These are phyloP conservation scores for Penicillium carneum DNA, from an alignment of 2,329 filamentous ascomycete genomes.

Conservation along the genomic window DNA sequence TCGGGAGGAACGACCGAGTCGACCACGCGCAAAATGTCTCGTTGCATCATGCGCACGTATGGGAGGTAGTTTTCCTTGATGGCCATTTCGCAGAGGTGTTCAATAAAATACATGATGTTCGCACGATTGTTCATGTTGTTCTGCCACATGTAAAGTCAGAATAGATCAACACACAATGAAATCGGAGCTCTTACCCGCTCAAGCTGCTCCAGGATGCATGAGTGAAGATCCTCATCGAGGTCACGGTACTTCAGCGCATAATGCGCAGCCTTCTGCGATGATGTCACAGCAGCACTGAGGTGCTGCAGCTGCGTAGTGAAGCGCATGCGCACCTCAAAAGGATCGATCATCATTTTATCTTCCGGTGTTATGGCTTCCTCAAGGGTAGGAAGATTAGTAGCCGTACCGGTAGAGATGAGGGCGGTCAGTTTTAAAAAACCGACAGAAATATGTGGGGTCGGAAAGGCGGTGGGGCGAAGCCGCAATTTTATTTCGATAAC, in stretches of 20 bases:
- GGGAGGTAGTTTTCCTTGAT: slow-evolving; percentile 76
- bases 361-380: background rate
- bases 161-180: background rate
- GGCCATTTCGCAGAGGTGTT: slow-evolving; percentile 88
- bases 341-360: slow-evolving; percentile 71
- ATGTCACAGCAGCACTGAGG: slow-evolving; percentile 86
- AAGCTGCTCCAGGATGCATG: slow-evolving; percentile 93
- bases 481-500: background rate
- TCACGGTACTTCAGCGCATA: slow-evolving; percentile 94
- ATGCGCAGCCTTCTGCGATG: slow-evolving; percentile 88
- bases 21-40: slow-evolving; percentile 88
- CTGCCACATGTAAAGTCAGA: slow-evolving; percentile 49
- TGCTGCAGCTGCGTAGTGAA: slow-evolving; percentile 90
- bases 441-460: slow-evolving; percentile 8
- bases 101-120: slow-evolving; percentile 99
- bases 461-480: background rate
- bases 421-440: slow-evolving; percentile 2
- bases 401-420: slow-evolving; percentile 6
- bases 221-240: slow-evolving; percentile 96
- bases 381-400: background rate
- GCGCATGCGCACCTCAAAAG: slow-evolving; percentile 97
- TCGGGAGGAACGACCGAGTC: slow-evolving; percentile 89
- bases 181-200: slow-evolving; percentile 68
- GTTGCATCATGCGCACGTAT: slow-evolving; percentile 92
- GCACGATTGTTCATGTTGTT: slow-evolving; percentile 96